Base-by-base conservation (phyloP, 2,329 filamentous ascomycete species). In the Monilinia laxa region DNA sequence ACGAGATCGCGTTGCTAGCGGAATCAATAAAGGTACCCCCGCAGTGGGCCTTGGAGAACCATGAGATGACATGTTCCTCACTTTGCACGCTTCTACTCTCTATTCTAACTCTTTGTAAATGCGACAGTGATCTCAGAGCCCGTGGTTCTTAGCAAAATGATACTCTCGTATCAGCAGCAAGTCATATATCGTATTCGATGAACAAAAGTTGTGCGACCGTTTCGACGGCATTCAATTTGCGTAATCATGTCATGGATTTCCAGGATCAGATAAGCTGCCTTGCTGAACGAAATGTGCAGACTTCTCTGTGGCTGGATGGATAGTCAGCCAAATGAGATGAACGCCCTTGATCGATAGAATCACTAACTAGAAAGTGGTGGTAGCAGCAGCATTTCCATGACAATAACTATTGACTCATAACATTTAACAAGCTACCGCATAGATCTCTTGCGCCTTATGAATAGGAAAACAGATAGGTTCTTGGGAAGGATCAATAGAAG, bases 1-100 rank as follows among this genome's bases (percentile, higher is more conserved):
- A 31, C 80, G 75, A 18, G 76, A 76, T 28, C 71, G 69, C 23
- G 73, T 59, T 14, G 69, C 71, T 5, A 72, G 68, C 14, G 73
- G 69, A 23, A 71, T 55, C 31, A 73, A 66, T 18, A 71, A 70
- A 4, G 71, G 62, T 40, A 68, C 64, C 28, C 59, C 67, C 57
- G 65, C 66, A 12, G 70, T 73, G 47, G 69, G 54, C 52, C 62
- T 70, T 3, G 73, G 71, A 16, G 75, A 76, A 59, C 73, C 70
- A 60, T 74, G 66, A 25, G 72, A 69, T 65, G 76, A 75, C 76
- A 77, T 77, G 47, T 35, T 65, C 23, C 59, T 38, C 20, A 35
- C 52, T 55, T 38, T 31, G 28, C 14, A 40, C 45, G 45, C 47
- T 56, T 18, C 2, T 31, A 45, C 23, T 42, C 3, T 59, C 35